Evolutionary conservation across 176 grass and related monocot species (phyloP), one percentile per base, ranked within the genome.

Genomic region (Poa pratensis): DNA sequence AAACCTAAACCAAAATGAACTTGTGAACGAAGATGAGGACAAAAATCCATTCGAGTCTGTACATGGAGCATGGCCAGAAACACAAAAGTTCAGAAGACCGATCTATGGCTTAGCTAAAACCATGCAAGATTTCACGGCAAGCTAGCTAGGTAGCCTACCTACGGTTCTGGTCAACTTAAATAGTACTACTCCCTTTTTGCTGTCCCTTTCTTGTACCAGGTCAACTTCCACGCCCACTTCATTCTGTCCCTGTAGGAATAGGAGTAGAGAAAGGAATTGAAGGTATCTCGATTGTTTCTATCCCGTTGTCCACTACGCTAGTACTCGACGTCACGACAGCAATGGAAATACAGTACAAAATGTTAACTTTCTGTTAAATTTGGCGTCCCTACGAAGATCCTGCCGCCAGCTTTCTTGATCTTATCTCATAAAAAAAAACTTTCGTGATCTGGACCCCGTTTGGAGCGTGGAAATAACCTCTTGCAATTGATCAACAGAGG

Each of bases 71-170:
- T 66, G 65, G 65, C 75, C 45, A 55, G 39, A 71, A 65, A 76
- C n/a, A 37, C 18, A 39, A 52, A 2, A 64, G 27, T 17, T 49
- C 15, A 40, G 73, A 55, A 71, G 60, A 27, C 67, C 28, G 52
- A 58, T 74, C 35, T 67, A 86, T 79, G 67, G 74, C 80, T 58
- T 57, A 83, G 80, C 80, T 55, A 72, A 79, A 83, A 78, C 4
- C 18, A 78, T 57, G 88, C 79, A 86, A 72, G 62, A 89, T 86
- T 86, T 90, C 34, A 35, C 77, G 78, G 83, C 73, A 83, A 79
- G 63, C 83, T 50, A 82, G n/a, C 20, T 49, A 45, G 8, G 14
- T 48, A 86, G 13, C 71, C 34, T 30, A 76, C 40, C 28, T 27
- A 51, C 30, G 54, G 10, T 54, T 46, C 65, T 23, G 46, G 74